Base-by-base conservation (phyloP, 2,329 filamentous ascomycete genomes). In the Talaromyces sp. region DNA sequence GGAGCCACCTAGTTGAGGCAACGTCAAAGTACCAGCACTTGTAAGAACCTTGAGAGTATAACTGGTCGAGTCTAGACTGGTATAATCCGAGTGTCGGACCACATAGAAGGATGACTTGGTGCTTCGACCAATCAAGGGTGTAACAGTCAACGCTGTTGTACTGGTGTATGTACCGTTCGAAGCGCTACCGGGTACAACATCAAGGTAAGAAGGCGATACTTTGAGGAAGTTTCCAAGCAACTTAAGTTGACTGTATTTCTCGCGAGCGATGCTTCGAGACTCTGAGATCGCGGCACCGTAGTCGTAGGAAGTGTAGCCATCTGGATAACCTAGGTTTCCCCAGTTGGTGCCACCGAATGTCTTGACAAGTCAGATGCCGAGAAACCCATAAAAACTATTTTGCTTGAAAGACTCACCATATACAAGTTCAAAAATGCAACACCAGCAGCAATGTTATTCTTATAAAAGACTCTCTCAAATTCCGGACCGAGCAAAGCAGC, bases 201-300 rank as follows among this genome's bases (percentile, higher is more conserved):
- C 84, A 19, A 92, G 78, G 70, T 91, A 93, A 0, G 85, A 86
- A 0, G 90, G 89, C 0, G 89, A 91, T 0, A 88, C 89, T 70
- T 89, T 89, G 61, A 91, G 76, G 75, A 94, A 94, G 70, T 91
- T 90, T 29, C 86, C 90, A 68, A 91, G 80, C 0, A 94, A 84
- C 72, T 94, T 95, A 29, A 91, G 81, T 74, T 95, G 91, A 49
- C 87, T 89, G 74, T 92, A 94, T 74, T 94, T 94, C 73, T 93
- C 90, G 1, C 90, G 84, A 31, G 83, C 78, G 2, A 94, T 80
- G 1, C 84, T 84, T 27, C 91, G 84, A 49, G 91, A 87, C 72
- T 95, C 91, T 1, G 84, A 83, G 61, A 94, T 91, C 6, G 83
- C 80, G 4, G 87, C 82, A 5, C 85, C 84, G 69, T 88, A 88